Conservation (phyloP, 2,329 filamentous ascomycete species). For the Penicillium sp. region DNA sequence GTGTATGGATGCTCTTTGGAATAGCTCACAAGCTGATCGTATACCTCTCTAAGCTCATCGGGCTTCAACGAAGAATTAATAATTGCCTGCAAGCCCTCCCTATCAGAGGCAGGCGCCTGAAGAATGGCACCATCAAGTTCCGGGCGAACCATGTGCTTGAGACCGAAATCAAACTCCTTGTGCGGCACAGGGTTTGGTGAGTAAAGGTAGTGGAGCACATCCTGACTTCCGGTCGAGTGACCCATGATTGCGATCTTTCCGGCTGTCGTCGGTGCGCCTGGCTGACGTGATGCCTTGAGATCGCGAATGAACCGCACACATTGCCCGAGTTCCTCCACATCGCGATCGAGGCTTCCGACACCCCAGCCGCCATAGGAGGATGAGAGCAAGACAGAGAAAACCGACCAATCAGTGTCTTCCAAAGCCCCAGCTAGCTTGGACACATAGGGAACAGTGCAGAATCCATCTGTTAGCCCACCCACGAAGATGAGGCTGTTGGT, state of each 20-base stretch:
- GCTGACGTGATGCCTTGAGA: constrained; percentile 28
- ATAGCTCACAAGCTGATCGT: constrained; percentile 36
- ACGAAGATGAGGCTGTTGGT: constrained; percentile 57
- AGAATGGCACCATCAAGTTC: constrained; percentile 72
- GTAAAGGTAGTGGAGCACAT: constrained; percentile 63
- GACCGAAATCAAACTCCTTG: constrained; percentile 27
- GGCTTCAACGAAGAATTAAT: constrained; percentile 19
- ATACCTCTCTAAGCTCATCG: constrained; percentile 26
- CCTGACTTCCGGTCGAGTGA: constrained; percentile 68
- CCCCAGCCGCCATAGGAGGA: constrained; percentile 59
- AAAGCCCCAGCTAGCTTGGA: constrained; percentile 50
- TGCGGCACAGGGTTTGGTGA: constrained; percentile 41
- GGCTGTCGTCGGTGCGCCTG: constrained; percentile 16
- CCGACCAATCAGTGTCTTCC: constrained; percentile 51
- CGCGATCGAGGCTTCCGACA: constrained; percentile 51
- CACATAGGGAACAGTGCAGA: constrained; percentile 56
- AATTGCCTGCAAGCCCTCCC: constrained; percentile 57
- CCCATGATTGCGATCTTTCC: constrained; percentile 66
- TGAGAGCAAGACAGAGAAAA: constrained; percentile 52
- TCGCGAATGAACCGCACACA: constrained; percentile 53
- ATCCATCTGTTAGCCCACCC: constrained; percentile 59
- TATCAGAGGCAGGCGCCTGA: constrained; percentile 76
- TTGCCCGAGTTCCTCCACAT: constrained; percentile 54
- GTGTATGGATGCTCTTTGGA: constrained; percentile 31
- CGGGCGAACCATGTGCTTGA: constrained; percentile 45